These are phyloP conservation scores for Prosopis cineraria DNA, from an alignment of 306 rosid species.

Conservation along the genomic window DNA sequence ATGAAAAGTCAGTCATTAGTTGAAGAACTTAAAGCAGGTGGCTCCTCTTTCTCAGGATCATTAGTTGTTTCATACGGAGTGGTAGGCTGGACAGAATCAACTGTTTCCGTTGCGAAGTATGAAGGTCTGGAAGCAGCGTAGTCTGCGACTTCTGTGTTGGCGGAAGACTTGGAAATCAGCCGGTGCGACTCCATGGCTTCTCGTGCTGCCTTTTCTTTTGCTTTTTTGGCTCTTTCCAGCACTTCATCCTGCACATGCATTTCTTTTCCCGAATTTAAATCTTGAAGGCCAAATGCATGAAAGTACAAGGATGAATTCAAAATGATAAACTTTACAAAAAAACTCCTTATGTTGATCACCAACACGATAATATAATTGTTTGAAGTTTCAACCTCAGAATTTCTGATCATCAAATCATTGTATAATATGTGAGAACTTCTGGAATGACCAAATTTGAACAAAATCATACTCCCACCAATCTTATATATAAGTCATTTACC, in stretches of 20 bases:
- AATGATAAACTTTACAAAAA: background rate
- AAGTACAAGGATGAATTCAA: slow-evolving; percentile 9
- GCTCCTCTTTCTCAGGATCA: slow-evolving; percentile 1
- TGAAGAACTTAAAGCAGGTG: slow-evolving; percentile 33
- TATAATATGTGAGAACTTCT: background rate
- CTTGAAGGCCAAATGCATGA: background rate
- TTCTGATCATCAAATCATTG: background rate
- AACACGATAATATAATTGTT: background rate
- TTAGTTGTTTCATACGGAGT: slow-evolving; percentile 31
- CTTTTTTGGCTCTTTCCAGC: slow-evolving; percentile 77
- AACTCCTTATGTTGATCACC: background rate
- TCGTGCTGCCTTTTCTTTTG: slow-evolving; percentile 84
- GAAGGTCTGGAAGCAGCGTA: slow-evolving; percentile 34
- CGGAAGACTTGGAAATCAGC: slow-evolving; percentile 38
- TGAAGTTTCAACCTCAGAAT: background rate
- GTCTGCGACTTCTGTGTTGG: slow-evolving; percentile 22
- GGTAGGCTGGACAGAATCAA: slow-evolving; percentile 30
- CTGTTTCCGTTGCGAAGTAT: slow-evolving; percentile 26
- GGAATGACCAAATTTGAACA: background rate
- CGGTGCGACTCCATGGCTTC: slow-evolving; percentile 69
- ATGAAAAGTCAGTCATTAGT: slow-evolving; percentile 28
- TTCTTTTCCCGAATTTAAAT: slow-evolving; percentile 10
- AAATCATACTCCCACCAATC: background rate
- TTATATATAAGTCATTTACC: too few species aligned
- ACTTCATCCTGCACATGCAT: slow-evolving; percentile 69